Conservation (phyloP, 2,329 filamentous ascomycete genomes). For the Pseudonectria buxi region DNA sequence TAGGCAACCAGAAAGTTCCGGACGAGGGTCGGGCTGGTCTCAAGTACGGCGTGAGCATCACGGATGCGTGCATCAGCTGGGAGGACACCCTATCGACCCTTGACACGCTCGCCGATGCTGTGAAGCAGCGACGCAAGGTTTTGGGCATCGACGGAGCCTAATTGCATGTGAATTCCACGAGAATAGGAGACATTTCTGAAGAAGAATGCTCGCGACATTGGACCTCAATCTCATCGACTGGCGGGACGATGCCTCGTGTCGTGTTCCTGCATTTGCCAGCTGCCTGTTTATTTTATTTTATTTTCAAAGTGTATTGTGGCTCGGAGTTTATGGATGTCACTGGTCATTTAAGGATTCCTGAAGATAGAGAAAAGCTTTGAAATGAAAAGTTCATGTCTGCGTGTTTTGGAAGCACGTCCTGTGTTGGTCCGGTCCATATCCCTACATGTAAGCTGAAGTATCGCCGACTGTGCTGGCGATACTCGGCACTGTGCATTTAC, state of each 20-base stretch:
- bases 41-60: constrained; percentile 93
- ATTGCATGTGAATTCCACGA: not conserved
- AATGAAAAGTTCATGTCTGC: constrained; percentile 4
- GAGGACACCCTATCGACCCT: constrained; percentile 78
- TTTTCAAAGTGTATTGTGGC: constrained; percentile 7
- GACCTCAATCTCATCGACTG: not conserved
- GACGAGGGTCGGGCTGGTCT: constrained; percentile 76
- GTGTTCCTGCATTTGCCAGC: no score
- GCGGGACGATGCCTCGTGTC: no score
- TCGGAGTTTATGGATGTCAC: constrained; percentile 19
- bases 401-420: not conserved
- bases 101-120: constrained; percentile 69
- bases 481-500: no score
- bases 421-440: constrained; percentile 3
- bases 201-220: constrained; percentile 1
- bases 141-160: constrained; percentile 18
- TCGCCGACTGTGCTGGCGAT: no score
- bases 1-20: constrained; percentile 82
- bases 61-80: constrained; percentile 95
- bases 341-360: constrained; percentile 6
- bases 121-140: constrained; percentile 50
- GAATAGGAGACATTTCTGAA: not conserved
- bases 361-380: constrained; percentile 17
- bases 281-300: no score
- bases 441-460: no score